Conservation (phyloP, 805 yeast genomes). For the Metschnikowia proteae region DNA sequence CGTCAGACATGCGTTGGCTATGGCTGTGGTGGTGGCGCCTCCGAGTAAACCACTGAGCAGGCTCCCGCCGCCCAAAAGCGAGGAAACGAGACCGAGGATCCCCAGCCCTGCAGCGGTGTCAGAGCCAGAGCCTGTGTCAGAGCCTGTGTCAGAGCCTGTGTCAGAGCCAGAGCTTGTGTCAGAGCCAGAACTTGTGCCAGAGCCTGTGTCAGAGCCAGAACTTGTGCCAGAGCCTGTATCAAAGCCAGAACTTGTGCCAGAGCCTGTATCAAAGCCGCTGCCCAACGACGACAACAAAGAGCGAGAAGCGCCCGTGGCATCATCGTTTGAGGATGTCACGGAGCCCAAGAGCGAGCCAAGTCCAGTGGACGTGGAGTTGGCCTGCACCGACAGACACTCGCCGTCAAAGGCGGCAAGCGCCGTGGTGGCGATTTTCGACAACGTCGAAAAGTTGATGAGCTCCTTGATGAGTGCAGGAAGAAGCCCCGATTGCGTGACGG, state of each 20-base stretch:
- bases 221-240: neutral
- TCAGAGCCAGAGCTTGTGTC: neutral
- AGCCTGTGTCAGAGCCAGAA: too few relatives aligned
- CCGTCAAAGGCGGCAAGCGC: slow-evolving; percentile 35
- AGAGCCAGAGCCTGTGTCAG: neutral
- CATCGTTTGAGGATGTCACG: neutral
- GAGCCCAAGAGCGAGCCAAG: slow-evolving; percentile 5
- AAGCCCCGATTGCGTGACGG: slow-evolving; percentile 32
- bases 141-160: neutral
- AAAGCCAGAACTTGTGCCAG: neutral
- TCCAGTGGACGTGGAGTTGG: slow-evolving; percentile 2
- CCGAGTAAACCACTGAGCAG: slow-evolving; percentile 11
- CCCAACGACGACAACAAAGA: slow-evolving; percentile 1
- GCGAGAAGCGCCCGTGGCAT: slow-evolving; percentile 2
- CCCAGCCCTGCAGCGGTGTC: slow-evolving; percentile 1
- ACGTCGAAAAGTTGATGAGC: slow-evolving; percentile 31
- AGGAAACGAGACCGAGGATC: slow-evolving; percentile 2
- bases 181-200: neutral
- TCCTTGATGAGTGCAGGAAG: slow-evolving; percentile 32
- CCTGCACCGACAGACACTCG: slow-evolving; percentile 21
- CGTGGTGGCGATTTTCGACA: slow-evolving; percentile 31
- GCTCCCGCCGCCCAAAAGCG: slow-evolving; percentile 6
- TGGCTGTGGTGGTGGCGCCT: slow-evolving; percentile 11
- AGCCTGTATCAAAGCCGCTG: neutral
- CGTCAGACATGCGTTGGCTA: slow-evolving; percentile 12